A percentile compares a stretch with the other conserved stretches of the same genome.
Conservation (phyloP, 2,329 filamentous ascomycete species). For the Chrysosporium queenslandicum region DNA sequence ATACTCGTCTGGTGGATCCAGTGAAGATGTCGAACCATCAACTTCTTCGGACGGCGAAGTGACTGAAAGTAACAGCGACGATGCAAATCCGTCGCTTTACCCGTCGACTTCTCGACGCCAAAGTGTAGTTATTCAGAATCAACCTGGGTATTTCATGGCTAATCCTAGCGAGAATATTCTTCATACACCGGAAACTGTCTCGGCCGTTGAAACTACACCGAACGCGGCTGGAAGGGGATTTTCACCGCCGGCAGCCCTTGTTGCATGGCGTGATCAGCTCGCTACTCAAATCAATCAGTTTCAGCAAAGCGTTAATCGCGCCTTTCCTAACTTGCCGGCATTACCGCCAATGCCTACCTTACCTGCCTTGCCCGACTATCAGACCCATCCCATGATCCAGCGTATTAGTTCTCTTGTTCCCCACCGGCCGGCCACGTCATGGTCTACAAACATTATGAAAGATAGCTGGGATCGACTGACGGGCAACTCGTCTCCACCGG, state of each 20-base stretch:
- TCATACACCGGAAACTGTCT: constrained; percentile 15
- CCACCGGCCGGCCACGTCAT: constrained; percentile 48
- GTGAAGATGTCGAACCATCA: constrained; percentile 33
- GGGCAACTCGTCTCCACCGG: constrained; percentile 50
- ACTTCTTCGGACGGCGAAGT: constrained; percentile 23
- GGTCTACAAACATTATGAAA: constrained; percentile 24
- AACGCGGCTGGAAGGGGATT: constrained; percentile 27
- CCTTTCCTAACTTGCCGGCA: constrained; percentile 52
- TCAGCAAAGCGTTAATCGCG: constrained; percentile 59
- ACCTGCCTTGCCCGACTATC: constrained; percentile 59
- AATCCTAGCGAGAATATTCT: constrained; percentile 17
- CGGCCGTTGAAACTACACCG: constrained; percentile 22
- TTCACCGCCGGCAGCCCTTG: constrained; percentile 53
- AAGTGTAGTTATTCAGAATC: constrained; percentile 29
- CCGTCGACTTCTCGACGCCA: constrained; percentile 29
- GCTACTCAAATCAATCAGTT: constrained; percentile 65
- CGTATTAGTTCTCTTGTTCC: constrained; percentile 64
- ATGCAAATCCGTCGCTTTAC: constrained; percentile 20
- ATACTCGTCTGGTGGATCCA: constrained; percentile 37
- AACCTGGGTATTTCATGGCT: constrained; percentile 18
- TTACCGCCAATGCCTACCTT: constrained; percentile 56
- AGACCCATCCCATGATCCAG: constrained; percentile 61
- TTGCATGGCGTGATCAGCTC: constrained; percentile 63
- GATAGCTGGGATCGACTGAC: constrained; percentile 57
- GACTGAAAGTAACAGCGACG: constrained; percentile 25